Conservation (phyloP, 176 grass and related monocot genomes). For the Tillandsia leiboldiana region DNA sequence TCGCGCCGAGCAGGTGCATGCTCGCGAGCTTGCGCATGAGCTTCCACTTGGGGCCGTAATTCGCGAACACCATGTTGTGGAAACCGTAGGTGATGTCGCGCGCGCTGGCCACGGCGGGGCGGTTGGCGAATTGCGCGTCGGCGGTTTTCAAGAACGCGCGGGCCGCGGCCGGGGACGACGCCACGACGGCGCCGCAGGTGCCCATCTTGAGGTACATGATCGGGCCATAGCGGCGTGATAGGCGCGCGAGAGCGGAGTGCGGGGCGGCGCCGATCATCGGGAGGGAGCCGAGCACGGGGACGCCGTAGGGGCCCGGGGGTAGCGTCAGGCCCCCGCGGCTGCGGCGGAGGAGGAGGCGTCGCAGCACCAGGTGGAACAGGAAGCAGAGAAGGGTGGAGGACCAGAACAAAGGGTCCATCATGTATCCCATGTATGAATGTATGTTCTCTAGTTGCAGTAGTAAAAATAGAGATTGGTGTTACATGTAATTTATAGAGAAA, state of each 20-base stretch:
- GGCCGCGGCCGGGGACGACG: constrained; percentile 48
- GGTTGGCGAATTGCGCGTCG: constrained; percentile 58
- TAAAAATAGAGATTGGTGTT: not conserved
- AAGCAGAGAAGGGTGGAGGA: constrained; percentile 39
- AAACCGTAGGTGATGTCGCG: constrained; percentile 59
- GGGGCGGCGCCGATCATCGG: constrained; percentile 58
- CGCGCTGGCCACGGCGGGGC: constrained; percentile 48
- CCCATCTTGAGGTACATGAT: constrained; percentile 85
- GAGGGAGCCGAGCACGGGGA: constrained; percentile 62
- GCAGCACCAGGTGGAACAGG: constrained; percentile 53
- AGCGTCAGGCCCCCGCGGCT: constrained; percentile 4
- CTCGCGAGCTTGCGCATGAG: constrained; percentile 81
- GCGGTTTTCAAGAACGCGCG: constrained; percentile 54
- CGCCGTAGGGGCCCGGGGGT: constrained; percentile 31
- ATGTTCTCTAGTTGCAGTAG: not conserved
- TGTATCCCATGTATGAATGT: constrained; percentile 12
- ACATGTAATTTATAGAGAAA: not conserved
- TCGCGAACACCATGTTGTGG: constrained; percentile 85
- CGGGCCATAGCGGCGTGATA: constrained; percentile 43
- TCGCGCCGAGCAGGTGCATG: constrained; percentile 61
- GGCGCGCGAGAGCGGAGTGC: constrained; percentile 47
- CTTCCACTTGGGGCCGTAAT: constrained; percentile 71
- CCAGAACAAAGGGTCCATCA: constrained; percentile 48
- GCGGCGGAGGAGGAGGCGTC: constrained; percentile 3
- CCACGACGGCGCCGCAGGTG: constrained; percentile 50